These are phyloP conservation scores for Scytalidium sp. DNA, from an alignment of 2,329 filamentous ascomycete species.

Conservation along the genomic window DNA sequence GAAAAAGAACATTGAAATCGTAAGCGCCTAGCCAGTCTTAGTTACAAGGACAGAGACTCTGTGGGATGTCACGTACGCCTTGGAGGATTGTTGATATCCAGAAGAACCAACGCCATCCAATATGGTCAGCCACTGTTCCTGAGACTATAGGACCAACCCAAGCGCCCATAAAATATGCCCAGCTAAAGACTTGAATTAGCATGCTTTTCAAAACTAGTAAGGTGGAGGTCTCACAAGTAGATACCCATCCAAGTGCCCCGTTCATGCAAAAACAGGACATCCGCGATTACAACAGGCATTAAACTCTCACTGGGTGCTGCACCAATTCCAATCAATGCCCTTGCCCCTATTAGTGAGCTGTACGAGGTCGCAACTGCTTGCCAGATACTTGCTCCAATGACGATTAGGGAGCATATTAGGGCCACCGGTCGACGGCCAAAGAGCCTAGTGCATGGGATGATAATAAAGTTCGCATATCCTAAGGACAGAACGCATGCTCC, in stretches of 20 bases:
- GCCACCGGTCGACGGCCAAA: conserved; percentile 31
- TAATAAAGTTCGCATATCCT: conserved; percentile 32
- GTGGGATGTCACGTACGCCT: conserved; percentile 24
- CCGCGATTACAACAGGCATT: conserved; percentile 32
- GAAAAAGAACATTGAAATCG: conserved; percentile 51
- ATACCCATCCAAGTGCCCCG: conserved; percentile 44
- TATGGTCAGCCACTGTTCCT: conserved; percentile 54
- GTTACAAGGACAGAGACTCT: conserved; percentile 31
- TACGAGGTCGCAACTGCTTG: conserved; percentile 28
- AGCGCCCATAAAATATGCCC: conserved; percentile 15
- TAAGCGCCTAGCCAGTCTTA: conserved; percentile 24
- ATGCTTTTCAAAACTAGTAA: conserved; percentile 5
- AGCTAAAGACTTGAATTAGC: neutral
- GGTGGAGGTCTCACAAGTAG: conserved; percentile 5
- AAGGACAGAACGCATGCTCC: conserved; percentile 30
- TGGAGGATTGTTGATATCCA: conserved; percentile 57
- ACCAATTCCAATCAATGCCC: conserved; percentile 29
- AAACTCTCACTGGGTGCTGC: conserved; percentile 31
- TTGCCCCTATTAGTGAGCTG: conserved; percentile 28
- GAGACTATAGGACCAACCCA: conserved; percentile 50
- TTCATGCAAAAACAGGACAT: conserved; percentile 56
- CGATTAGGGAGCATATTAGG: conserved; percentile 28
- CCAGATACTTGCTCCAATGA: conserved; percentile 30
- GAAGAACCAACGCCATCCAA: conserved; percentile 60
- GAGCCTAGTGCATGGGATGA: conserved; percentile 29